These are phyloP conservation scores for Acarospora socialis DNA, from an alignment of 2,329 filamentous ascomycete species.

Conservation along the genomic window DNA sequence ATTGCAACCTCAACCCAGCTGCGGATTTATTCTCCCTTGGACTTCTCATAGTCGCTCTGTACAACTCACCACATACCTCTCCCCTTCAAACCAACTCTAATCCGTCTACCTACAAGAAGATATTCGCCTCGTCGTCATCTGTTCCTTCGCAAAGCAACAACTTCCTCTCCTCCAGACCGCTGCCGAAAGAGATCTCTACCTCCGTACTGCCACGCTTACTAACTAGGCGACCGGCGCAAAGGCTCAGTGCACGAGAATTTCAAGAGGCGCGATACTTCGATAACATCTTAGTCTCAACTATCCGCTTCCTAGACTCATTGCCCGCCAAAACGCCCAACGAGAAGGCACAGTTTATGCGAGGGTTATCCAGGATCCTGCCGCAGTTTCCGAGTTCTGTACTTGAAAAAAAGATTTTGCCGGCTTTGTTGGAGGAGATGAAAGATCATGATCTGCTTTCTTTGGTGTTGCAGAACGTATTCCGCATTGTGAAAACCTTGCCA, in stretches of 20 bases:
- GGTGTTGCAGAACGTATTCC: slow-evolving; percentile 84
- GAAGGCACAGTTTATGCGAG: slow-evolving; percentile 82
- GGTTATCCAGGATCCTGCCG: slow-evolving; percentile 69
- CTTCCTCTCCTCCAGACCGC: slow-evolving; percentile 62
- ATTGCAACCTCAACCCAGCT: slow-evolving; percentile 69
- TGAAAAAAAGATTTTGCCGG: slow-evolving; percentile 86
- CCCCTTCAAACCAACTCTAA: slow-evolving; percentile 73
- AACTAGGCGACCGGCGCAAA: slow-evolving; percentile 71
- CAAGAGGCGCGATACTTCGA: slow-evolving; percentile 95
- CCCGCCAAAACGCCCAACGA: slow-evolving; percentile 85
- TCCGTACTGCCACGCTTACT: slow-evolving; percentile 75
- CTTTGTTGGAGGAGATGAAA: slow-evolving; percentile 82
- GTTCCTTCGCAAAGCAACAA: slow-evolving; percentile 70
- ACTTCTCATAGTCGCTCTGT: slow-evolving; percentile 73
- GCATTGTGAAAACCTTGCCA: slow-evolving; percentile 67
- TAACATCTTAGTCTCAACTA: slow-evolving; percentile 90
- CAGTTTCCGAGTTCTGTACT: slow-evolving; percentile 89
- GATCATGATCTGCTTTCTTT: slow-evolving; percentile 74
- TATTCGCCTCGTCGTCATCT: slow-evolving; percentile 64
- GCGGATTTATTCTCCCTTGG: slow-evolving; percentile 93
- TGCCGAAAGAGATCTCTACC: slow-evolving; percentile 64
- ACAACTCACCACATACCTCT: slow-evolving; percentile 85
- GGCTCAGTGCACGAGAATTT: slow-evolving; percentile 78
- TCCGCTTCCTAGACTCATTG: slow-evolving; percentile 82
- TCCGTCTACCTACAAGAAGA: slow-evolving; percentile 67